phyloP scores from a whole-genome alignment of 345 rosid species.

The Barbarea vulgaris region DNA sequence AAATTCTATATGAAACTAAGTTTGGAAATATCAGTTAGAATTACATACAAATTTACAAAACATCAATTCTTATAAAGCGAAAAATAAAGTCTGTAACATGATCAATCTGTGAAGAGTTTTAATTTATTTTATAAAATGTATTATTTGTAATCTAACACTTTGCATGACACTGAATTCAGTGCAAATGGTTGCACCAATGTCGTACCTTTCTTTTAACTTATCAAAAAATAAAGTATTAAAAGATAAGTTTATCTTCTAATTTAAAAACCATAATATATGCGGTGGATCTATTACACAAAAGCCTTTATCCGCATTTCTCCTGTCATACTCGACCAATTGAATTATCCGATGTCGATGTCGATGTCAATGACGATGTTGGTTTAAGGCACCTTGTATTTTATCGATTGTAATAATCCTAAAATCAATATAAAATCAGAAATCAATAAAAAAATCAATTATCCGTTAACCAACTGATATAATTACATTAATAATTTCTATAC shows the following conservation, averaged over 20 bases:
- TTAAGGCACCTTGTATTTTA: too few relatives aligned
- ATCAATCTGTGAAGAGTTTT: not conserved
- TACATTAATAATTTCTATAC: not conserved
- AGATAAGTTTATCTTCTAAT: not conserved
- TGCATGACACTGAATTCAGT: not conserved
- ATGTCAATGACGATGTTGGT: too few relatives aligned
- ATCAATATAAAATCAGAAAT: too few relatives aligned
- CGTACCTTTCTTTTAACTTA: not conserved
- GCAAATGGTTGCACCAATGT: constrained; percentile 1
- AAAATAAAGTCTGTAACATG: not conserved
- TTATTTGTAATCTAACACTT: not conserved
- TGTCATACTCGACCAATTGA: not conserved
- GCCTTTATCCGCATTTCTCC: not conserved
- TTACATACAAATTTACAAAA: not conserved
- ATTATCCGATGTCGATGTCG: too few relatives aligned
- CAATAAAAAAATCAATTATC: too few relatives aligned
- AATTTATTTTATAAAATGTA: not conserved
- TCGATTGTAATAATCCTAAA: too few relatives aligned
- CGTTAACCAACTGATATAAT: not conserved
- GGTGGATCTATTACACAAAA: not conserved
- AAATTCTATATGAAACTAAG: not conserved
- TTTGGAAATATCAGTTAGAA: not conserved
- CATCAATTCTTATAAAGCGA: constrained; percentile 1
- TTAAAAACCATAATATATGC: not conserved
- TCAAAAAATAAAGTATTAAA: not conserved